These are phyloP conservation scores for Kodamaea nitidulidarum DNA, from an alignment of 805 yeast genomes.

Conservation along the genomic window DNA sequence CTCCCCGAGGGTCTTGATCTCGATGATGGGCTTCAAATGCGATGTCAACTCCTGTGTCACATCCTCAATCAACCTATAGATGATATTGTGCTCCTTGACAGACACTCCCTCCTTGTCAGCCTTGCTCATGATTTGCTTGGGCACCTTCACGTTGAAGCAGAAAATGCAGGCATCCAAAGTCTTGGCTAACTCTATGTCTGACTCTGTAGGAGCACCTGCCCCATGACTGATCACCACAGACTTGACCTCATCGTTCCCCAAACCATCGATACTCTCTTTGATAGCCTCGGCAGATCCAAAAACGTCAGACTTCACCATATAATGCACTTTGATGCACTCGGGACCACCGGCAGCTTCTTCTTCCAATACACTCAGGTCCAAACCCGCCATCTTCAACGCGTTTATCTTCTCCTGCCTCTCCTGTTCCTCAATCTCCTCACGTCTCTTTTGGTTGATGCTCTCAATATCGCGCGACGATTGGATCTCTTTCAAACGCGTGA, in stretches of 20 bases:
- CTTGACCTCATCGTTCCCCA: constrained; percentile 85
- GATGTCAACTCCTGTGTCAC: constrained; percentile 63
- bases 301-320: constrained; percentile 85
- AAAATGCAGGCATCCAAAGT: constrained; percentile 60
- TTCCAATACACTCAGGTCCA: constrained; percentile 45
- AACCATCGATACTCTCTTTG: constrained; percentile 66
- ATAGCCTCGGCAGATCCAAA: constrained; percentile 95
- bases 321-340: constrained; percentile 38
- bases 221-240: constrained; percentile 66
- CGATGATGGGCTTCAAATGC: constrained; percentile 61
- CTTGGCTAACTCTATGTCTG: constrained; percentile 38
- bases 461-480: constrained; percentile 65
- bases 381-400: constrained; percentile 59
- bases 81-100: constrained; percentile 67
- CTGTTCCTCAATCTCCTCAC: constrained; percentile 48
- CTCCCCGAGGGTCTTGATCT: constrained; percentile 61
- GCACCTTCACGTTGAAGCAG: constrained; percentile 70
- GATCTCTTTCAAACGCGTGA: constrained; percentile 46
- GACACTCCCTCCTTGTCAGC: constrained; percentile 57
- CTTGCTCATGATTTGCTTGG: constrained; percentile 55
- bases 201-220: constrained; percentile 68
- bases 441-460: constrained; percentile 63
- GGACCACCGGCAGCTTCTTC: constrained; percentile 25
- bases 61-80: constrained; percentile 82
- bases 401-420: constrained; percentile 51